Evolutionary conservation across 1,284 basidiomycete species (phyloP).

Genomic region (Cryptococcus maquisensis): DNA sequence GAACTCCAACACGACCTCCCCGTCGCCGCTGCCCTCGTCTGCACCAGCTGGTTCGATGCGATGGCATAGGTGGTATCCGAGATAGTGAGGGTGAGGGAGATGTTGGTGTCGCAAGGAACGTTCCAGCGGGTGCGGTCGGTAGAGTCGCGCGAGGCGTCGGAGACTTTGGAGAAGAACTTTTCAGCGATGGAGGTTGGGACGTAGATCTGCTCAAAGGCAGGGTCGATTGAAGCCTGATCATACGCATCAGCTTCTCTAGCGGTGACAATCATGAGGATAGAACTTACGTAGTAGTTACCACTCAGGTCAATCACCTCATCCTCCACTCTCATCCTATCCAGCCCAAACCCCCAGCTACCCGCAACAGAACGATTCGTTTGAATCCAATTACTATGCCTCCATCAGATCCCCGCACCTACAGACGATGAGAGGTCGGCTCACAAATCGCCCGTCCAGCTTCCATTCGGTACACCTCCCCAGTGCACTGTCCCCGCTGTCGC

Average conservation of each 20-base stretch:
- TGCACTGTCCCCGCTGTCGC: constrained; percentile 33
- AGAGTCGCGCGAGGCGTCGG: constrained; percentile 24
- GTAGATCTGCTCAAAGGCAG: constrained; percentile 39
- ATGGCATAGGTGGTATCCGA: constrained; percentile 30
- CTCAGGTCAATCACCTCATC: constrained; percentile 21
- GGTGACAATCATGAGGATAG: not conserved
- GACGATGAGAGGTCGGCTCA: constrained; percentile 15
- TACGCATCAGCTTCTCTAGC: not conserved
- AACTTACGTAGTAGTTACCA: constrained; percentile 16
- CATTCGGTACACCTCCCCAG: constrained; percentile 42
- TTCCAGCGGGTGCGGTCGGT: constrained; percentile 34
- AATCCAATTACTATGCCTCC: constrained; percentile 38
- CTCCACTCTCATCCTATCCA: constrained; percentile 28
- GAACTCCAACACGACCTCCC: constrained; percentile 36
- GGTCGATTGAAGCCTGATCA: constrained; percentile 36
- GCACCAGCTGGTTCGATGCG: constrained; percentile 27
- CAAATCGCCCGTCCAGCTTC: constrained; percentile 35
- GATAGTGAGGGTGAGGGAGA: constrained; percentile 33
- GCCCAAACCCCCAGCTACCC: constrained; percentile 31
- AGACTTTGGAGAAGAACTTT: constrained; percentile 21
- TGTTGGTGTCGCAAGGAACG: constrained; percentile 37
- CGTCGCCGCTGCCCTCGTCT: constrained; percentile 15
- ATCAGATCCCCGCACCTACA: not conserved
- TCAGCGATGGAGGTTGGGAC: constrained; percentile 32
- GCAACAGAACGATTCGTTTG: constrained; percentile 17